These are phyloP conservation scores for Sutorius australiensis DNA, from an alignment of 768 basidiomycete species.

Conservation along the genomic window DNA sequence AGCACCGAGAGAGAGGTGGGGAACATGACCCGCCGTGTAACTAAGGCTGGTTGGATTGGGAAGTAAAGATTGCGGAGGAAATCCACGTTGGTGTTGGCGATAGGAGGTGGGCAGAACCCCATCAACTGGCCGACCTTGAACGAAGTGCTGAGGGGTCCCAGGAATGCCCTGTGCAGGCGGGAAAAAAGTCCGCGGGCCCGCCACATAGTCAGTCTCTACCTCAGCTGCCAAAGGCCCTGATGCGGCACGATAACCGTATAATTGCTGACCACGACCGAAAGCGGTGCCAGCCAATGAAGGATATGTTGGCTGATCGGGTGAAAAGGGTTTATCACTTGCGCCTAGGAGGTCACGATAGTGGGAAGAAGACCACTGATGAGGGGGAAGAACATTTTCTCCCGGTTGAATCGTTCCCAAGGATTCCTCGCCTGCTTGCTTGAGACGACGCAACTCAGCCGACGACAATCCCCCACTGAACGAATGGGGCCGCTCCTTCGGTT, in stretches of 20 bases:
- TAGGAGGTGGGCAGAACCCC: slow-evolving; percentile 46
- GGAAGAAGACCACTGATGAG: slow-evolving; percentile 49
- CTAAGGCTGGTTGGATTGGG: slow-evolving; percentile 52
- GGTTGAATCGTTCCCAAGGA: slow-evolving; percentile 28
- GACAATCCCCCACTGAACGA: slow-evolving; percentile 80
- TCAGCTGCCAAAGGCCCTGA: slow-evolving; percentile 26
- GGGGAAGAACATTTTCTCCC: slow-evolving; percentile 37
- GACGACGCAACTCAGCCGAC: slow-evolving; percentile 65
- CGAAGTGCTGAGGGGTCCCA: slow-evolving; percentile 43
- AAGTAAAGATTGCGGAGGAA: slow-evolving; percentile 53
- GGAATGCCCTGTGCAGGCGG: slow-evolving; percentile 39
- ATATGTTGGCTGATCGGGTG: slow-evolving; percentile 49
- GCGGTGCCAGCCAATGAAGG: slow-evolving; percentile 59
- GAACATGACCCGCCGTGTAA: slow-evolving; percentile 53
- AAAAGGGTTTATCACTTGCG: slow-evolving; percentile 39
- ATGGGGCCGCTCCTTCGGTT: slow-evolving; percentile 74
- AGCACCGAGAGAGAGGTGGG: slow-evolving; percentile 68
- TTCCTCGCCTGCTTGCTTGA: slow-evolving; percentile 63
- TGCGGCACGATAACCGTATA: slow-evolving; percentile 48
- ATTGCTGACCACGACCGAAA: slow-evolving; percentile 50
- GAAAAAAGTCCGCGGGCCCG: slow-evolving; percentile 55
- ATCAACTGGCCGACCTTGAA: slow-evolving; percentile 51
- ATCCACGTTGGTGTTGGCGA: slow-evolving; percentile 58
- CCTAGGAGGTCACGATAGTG: slow-evolving; percentile 45
- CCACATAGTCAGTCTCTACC: slow-evolving; percentile 50